Base-by-base conservation (phyloP, 345 rosid genomes). In the Microthlaspi erraticum region DNA sequence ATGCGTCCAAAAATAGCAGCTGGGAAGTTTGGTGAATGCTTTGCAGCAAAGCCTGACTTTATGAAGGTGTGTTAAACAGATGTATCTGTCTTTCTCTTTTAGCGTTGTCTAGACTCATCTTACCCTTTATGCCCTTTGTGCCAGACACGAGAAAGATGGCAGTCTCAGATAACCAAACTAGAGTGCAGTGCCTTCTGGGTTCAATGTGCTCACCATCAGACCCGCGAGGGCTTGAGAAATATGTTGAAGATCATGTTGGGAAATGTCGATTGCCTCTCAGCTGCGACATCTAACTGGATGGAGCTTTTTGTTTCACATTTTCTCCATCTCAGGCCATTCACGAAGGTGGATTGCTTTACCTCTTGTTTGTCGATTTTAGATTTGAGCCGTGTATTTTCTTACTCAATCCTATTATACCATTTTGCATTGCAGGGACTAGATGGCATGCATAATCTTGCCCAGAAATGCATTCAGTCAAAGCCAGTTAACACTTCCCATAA, bases 121-220 rank as follows among this genome's bases (percentile, higher is more conserved):
- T 42, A 1, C 62, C 54, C 10, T 54, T 9, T 61, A 29, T 60
- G 1, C 33, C 14, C 31, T 55, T 9, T 62, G 52, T 55, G 37
- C 54, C 64, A 91, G 97, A 91, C 95, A 48, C 91, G 97, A 93
- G 99, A 93, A 80, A 91, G 77, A 77, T 93, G 99, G 99, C 92
- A 93, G 65, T 81, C 85, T 64, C 94, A 86, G 73, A 83, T 93
- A 73, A 84, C 83, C 48, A 93, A 91, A 79, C 77, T 91, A 80
- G 95, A 87, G 60, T 83, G 88, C 75, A 89, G 93, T 84, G 81
- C 90, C 78, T 91, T 61, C 77, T 93, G 97, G 99, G 70, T 86
- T 80, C 90, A 84, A 67, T 93, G 99, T 82, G 86, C 87, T 77
- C 96, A 87, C 78, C 83, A 43, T 66, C 85, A 46, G 74, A 93